A percentile compares a stretch with the other conserved stretches of the same genome.
Conservation (phyloP, 75 land plant species). For the Adiantum capillusveneris region DNA sequence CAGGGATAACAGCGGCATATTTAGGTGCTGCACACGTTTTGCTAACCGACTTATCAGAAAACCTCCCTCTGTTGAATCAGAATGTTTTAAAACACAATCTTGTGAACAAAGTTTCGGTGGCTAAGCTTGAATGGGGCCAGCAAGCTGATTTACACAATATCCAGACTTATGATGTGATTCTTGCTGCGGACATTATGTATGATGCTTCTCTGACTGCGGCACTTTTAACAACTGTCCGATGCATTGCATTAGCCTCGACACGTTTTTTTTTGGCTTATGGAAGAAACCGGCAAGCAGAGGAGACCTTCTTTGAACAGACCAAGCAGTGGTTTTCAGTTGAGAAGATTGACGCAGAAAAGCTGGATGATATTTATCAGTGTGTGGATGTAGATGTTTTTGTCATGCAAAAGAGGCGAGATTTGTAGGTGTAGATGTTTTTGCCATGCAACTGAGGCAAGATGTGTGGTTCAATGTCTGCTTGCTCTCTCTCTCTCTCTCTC, state of each 20-base stretch:
- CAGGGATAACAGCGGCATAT: constrained; percentile 24
- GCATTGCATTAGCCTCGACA: constrained; percentile 5
- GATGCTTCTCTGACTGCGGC: constrained; percentile 11
- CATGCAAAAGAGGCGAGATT: neutral
- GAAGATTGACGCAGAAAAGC: constrained; percentile 2
- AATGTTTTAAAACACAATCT: constrained; percentile 9
- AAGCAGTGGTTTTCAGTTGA: constrained; percentile 1
- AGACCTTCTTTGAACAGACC: constrained; percentile 5
- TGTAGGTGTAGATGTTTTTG: constrained; percentile 12
- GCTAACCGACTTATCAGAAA: constrained; percentile 19
- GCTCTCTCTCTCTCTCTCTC: constrained; percentile 10
- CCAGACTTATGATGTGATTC: constrained; percentile 7
- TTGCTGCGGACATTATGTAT: constrained; percentile 26
- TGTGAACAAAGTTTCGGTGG: constrained; percentile 4
- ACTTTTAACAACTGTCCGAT: constrained; percentile 9
- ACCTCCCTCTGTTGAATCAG: constrained; percentile 13
- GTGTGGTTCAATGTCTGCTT: constrained; percentile 15
- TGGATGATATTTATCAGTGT: constrained; percentile 24
- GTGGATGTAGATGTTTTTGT: constrained; percentile 21
- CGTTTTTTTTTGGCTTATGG: constrained; percentile 13
- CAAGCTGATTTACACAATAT: neutral
- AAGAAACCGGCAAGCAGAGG: constrained; percentile 24
- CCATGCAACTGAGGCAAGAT: constrained; percentile 15
- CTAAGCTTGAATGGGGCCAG: constrained; percentile 16
- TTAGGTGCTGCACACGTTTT: constrained; percentile 12